Evolutionary conservation across 2,329 filamentous ascomycete genomes (phyloP).

Genomic region (Pseudopyrenochaeta lycopersici): DNA sequence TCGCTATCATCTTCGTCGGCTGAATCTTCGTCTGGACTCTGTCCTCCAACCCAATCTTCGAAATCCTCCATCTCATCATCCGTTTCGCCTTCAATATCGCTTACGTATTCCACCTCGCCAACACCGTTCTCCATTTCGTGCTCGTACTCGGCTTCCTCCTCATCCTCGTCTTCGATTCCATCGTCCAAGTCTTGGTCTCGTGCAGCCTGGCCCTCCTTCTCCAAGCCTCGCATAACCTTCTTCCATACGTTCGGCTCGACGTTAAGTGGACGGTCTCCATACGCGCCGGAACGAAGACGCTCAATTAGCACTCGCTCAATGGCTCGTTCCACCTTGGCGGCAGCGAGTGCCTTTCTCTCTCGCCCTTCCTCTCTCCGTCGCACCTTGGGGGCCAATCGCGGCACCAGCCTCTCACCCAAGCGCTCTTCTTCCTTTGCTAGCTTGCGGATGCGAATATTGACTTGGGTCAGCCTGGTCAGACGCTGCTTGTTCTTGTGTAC

Average conservation of each 20-base stretch:
- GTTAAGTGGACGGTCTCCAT: conserved; percentile 93
- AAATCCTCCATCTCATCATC: conserved; percentile 77
- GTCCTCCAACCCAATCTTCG: conserved; percentile 91
- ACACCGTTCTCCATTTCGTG: conserved; percentile 72
- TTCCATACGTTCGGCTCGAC: conserved; percentile 97
- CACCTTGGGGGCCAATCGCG: conserved; percentile 91
- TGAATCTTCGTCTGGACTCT: conserved; percentile 63
- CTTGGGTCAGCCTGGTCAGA: conserved; percentile 89
- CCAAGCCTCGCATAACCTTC: conserved; percentile 90
- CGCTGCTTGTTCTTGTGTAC: conserved; percentile 97
- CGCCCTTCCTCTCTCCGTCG: conserved; percentile 59
- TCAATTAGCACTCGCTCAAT: conserved; percentile 97
- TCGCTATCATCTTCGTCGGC: conserved; percentile 69
- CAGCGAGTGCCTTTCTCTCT: conserved; percentile 61
- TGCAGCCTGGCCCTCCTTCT: conserved; percentile 83
- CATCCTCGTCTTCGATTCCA: conserved; percentile 81
- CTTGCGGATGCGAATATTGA: conserved; percentile 78
- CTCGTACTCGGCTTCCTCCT: conserved; percentile 74
- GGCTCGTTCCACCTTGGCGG: conserved; percentile 90
- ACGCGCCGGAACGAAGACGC: conserved; percentile 87
- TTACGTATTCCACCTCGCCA: conserved; percentile 89
- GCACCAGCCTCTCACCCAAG: conserved; percentile 86
- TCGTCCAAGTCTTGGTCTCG: conserved; percentile 89
- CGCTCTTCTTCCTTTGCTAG: conserved; percentile 89
- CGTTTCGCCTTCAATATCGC: conserved; percentile 78